Conservation (phyloP, 2,329 filamentous ascomycete genomes). For the Aureobasidium sp. region DNA sequence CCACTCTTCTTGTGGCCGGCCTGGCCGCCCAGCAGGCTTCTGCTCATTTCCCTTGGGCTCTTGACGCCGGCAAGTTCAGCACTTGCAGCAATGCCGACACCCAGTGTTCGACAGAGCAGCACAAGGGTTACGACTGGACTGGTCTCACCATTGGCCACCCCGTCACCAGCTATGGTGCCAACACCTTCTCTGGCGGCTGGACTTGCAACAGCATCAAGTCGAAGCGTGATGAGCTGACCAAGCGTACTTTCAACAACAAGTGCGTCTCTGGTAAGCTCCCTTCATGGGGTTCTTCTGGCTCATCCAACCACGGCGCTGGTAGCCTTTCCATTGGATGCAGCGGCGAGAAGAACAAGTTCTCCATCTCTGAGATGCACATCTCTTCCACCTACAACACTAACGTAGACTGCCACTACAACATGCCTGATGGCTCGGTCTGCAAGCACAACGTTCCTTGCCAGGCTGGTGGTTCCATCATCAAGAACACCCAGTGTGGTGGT, state of each 20-base stretch:
- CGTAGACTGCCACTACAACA: constrained; percentile 78
- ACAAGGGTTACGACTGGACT: constrained; percentile 61
- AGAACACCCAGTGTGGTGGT: constrained; percentile 88
- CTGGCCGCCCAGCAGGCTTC: constrained; percentile 41
- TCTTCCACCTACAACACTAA: constrained; percentile 68
- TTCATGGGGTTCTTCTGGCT: constrained; percentile 21
- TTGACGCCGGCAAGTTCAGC: constrained; percentile 49
- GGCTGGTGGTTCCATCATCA: constrained; percentile 59
- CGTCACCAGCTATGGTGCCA: constrained; percentile 63
- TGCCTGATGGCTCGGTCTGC: constrained; percentile 76
- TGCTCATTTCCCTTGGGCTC: constrained; percentile 40
- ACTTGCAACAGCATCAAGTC: constrained; percentile 55
- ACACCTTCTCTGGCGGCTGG: constrained; percentile 69
- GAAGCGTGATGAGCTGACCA: constrained; percentile 51
- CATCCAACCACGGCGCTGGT: constrained; percentile 35
- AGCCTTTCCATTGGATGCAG: constrained; percentile 54
- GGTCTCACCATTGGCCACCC: constrained; percentile 39
- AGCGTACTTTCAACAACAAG: constrained; percentile 38
- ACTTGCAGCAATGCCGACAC: constrained; percentile 70
- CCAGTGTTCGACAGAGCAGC: constrained; percentile 65
- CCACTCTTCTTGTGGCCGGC: constrained; percentile 39
- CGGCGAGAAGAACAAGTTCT: constrained; percentile 55
- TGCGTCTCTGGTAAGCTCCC: constrained; percentile 37
- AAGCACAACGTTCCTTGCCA: constrained; percentile 68
- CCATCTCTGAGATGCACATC: constrained; percentile 67